phyloP scores from a whole-genome alignment of 805 yeast genomes.

The Candida odintsovae region DNA sequence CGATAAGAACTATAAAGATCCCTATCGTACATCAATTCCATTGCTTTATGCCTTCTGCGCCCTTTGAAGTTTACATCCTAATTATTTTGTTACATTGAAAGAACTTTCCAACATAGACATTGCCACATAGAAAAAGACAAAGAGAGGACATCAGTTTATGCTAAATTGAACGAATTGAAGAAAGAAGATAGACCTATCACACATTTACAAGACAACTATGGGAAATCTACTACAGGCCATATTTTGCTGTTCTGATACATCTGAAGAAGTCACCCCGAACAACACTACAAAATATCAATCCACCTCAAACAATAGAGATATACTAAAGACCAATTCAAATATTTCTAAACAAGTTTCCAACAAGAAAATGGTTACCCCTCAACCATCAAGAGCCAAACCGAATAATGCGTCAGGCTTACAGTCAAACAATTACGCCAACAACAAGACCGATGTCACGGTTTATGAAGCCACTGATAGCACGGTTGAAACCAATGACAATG shows the following conservation, averaged over 20 bases:
- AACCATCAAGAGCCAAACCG: not conserved
- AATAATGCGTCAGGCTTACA: not conserved
- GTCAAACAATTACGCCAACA: not conserved
- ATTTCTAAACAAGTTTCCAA: not conserved
- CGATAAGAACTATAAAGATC: not conserved
- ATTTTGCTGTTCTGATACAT: slow-evolving; percentile 28
- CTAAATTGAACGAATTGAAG: not conserved
- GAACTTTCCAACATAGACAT: too few species aligned
- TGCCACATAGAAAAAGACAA: not conserved
- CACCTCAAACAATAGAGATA: slow-evolving; percentile 8
- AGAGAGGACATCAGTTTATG: not conserved
- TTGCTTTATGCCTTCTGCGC: not conserved
- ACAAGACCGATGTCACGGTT: slow-evolving; percentile 22
- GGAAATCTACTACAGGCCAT: slow-evolving; percentile 29
- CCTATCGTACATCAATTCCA: not conserved
- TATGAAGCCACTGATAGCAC: slow-evolving; percentile 25
- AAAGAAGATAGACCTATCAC: not conserved
- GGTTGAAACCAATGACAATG: slow-evolving; percentile 4
- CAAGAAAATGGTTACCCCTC: not conserved
- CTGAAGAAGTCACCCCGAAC: slow-evolving; percentile 14
- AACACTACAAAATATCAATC: slow-evolving; percentile 14
- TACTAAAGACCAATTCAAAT: not conserved
- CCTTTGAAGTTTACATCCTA: not conserved
- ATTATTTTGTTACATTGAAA: not conserved
- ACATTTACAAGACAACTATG: slow-evolving; percentile 19